Conservation (phyloP, 108 stramenopile species). For the Nannochloropsis salina region DNA sequence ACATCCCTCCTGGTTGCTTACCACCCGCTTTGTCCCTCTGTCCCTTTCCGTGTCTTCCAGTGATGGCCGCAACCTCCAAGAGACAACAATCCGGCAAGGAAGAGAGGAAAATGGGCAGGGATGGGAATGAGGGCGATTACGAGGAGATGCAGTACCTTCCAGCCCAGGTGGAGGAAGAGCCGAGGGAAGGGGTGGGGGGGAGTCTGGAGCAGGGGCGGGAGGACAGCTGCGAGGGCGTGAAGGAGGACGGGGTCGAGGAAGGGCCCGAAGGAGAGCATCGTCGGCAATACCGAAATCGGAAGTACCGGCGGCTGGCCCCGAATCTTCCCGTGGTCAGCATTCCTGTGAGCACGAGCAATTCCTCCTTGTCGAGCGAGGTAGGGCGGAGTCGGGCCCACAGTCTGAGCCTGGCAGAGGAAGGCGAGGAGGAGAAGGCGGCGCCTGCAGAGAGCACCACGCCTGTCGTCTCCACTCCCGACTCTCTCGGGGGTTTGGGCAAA, state of each 20-base stretch:
- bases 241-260: neutral
- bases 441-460: neutral
- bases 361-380: neutral
- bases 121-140: neutral
- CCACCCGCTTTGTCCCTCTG: no score
- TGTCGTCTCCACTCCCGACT: neutral
- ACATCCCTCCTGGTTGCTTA: no score
- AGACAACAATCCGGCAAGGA: neutral
- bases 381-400: neutral
- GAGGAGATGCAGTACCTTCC: neutral
- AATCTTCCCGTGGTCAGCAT: neutral
- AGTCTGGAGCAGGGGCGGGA: neutral
- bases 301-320: neutral
- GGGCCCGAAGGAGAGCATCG: neutral
- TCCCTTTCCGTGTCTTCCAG: neutral
- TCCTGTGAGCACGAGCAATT: neutral
- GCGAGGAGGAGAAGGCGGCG: neutral
- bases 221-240: neutral
- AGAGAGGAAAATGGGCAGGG: neutral
- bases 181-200: neutral
- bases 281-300: neutral
- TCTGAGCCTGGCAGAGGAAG: neutral
- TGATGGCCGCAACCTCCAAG: neutral
- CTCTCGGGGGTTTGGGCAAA: neutral
- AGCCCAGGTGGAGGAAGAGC: neutral